Percentiles rank a stretch among this genome's conserved stretches.
These are phyloP conservation scores for Colletotrichum tofieldiae DNA, from an alignment of 2,329 filamentous ascomycete species.

Conservation along the genomic window DNA sequence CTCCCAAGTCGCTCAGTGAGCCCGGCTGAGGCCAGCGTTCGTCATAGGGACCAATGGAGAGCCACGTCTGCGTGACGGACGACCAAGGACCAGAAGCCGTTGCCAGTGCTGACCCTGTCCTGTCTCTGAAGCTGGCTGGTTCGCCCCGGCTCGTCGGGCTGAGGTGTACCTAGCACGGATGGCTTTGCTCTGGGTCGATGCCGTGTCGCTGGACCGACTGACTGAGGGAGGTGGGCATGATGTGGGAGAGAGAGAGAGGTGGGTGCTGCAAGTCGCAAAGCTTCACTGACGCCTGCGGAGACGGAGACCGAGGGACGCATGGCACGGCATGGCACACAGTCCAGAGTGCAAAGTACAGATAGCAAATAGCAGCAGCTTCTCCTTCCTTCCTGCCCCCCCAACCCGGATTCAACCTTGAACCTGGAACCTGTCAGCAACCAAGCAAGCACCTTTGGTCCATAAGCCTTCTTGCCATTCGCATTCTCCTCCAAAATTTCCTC, in stretches of 20 bases:
- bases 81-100: slow-evolving; percentile 9
- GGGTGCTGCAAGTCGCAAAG: slow-evolving; percentile 21
- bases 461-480: background rate
- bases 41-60: slow-evolving; percentile 27
- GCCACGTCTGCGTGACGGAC: slow-evolving; percentile 19
- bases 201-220: slow-evolving; percentile 13
- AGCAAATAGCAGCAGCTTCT: slow-evolving; percentile 19
- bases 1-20: background rate
- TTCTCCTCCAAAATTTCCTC: slow-evolving; percentile 41
- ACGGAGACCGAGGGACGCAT: slow-evolving; percentile 29
- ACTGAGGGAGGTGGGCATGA: background rate
- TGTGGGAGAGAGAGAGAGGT: background rate
- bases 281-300: slow-evolving; percentile 38
- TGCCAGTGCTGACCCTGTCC: slow-evolving; percentile 5
- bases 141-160: slow-evolving; percentile 15
- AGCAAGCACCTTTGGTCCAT: slow-evolving; percentile 16
- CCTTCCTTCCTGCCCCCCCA: slow-evolving; percentile 22
- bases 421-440: slow-evolving; percentile 37
- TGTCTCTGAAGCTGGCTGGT: background rate
- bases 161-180: slow-evolving; percentile 1
- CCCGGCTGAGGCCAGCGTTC: slow-evolving; percentile 15
- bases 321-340: slow-evolving; percentile 9
- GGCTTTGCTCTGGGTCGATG: slow-evolving; percentile 22
- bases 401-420: slow-evolving; percentile 35
- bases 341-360: slow-evolving; percentile 15